These are phyloP conservation scores for Crataegus laevigata DNA, from an alignment of 306 rosid species.

Conservation along the genomic window DNA sequence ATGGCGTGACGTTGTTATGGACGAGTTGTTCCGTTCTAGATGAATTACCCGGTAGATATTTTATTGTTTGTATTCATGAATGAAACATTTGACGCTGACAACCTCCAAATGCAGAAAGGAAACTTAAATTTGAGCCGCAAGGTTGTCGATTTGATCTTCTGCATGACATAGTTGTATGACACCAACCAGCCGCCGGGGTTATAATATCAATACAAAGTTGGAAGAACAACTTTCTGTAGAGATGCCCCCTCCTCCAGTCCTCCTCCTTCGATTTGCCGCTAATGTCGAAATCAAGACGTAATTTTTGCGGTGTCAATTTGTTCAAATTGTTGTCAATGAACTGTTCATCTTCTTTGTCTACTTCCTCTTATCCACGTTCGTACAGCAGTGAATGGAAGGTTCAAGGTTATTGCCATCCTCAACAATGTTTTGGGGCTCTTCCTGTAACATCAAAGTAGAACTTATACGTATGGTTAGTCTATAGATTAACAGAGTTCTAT, in stretches of 20 bases:
- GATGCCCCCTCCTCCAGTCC: neutral
- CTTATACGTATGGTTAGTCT: neutral
- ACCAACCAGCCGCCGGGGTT: neutral
- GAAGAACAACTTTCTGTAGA: neutral
- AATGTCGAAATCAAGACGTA: constrained; percentile 5
- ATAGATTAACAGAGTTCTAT: too few species aligned
- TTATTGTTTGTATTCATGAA: neutral
- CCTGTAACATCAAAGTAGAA: neutral
- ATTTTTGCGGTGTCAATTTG: neutral
- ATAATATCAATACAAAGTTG: neutral
- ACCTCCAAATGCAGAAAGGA: neutral
- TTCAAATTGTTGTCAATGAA: neutral
- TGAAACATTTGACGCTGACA: neutral
- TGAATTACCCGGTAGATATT: neutral
- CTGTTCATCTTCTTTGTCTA: neutral
- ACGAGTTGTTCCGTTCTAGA: neutral
- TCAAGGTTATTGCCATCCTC: neutral
- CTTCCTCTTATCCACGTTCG: neutral
- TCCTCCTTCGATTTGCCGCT: constrained; percentile 1
- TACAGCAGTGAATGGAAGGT: neutral
- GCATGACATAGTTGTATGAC: neutral
- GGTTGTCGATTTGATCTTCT: neutral
- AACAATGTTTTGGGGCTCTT: neutral
- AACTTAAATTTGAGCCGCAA: neutral
- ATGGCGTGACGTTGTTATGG: neutral